Evolutionary conservation across 1,284 basidiomycete genomes (phyloP).

Genomic region (Microstroma glucosiphilum): DNA sequence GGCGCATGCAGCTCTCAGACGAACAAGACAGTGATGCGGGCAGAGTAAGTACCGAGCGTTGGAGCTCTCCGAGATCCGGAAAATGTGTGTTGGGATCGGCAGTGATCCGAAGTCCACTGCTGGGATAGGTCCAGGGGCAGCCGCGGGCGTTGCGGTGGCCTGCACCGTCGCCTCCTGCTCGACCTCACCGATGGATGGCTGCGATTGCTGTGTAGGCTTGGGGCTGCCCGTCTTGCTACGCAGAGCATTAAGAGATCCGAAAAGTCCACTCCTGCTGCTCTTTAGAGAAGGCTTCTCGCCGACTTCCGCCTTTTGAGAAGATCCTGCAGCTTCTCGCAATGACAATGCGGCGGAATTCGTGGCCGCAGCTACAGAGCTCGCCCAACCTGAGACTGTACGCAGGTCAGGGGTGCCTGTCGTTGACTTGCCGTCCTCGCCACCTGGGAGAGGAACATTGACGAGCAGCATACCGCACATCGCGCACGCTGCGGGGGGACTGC

Average conservation of each 20-base stretch:
- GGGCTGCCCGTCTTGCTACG: conserved; percentile 11
- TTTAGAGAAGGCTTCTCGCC: conserved; percentile 13
- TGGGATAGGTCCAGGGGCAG: background rate
- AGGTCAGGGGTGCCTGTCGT: conserved; percentile 2
- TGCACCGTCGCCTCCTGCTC: background rate
- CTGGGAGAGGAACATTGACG: conserved; percentile 40
- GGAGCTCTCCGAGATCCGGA: conserved; percentile 40
- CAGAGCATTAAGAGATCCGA: conserved; percentile 25
- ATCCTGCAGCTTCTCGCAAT: conserved; percentile 16
- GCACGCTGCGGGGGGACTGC: conserved; percentile 40
- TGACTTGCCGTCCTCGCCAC: conserved; percentile 11
- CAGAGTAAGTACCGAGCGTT: conserved; percentile 42
- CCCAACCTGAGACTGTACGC: background rate
- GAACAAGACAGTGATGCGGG: conserved; percentile 43
- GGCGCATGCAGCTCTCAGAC: conserved; percentile 41
- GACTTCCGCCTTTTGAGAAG: background rate
- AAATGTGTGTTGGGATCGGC: conserved; percentile 48
- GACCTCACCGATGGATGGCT: background rate
- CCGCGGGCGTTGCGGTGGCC: background rate
- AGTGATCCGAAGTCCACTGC: conserved; percentile 12
- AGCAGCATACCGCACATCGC: conserved; percentile 41
- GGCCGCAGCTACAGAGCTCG: conserved; percentile 21
- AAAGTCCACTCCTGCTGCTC: conserved; percentile 24
- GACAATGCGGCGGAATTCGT: conserved; percentile 29
- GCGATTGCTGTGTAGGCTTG: background rate